A percentile compares a stretch with the other conserved stretches of the same genome.
phyloP scores from a whole-genome alignment of 2,329 filamentous ascomycete genomes.

The Aphanoascus verrucosus region DNA sequence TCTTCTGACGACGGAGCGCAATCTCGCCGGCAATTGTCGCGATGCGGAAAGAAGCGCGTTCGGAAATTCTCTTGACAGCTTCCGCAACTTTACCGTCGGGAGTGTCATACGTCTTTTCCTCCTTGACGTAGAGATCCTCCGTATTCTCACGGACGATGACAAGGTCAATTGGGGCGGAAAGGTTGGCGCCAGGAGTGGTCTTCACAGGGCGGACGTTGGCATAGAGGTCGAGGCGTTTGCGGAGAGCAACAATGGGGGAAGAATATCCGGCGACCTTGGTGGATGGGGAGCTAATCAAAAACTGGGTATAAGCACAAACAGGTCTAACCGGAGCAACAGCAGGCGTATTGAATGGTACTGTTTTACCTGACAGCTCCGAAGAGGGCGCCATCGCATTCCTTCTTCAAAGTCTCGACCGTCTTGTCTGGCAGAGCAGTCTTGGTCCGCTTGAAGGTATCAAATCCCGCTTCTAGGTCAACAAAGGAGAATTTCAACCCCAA shows the following conservation, averaged over 20 bases:
- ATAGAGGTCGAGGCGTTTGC: slow-evolving; percentile 89
- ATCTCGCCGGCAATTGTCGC: slow-evolving; percentile 91
- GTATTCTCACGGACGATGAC: slow-evolving; percentile 99
- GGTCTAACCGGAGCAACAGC: too few species aligned
- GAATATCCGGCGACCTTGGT: slow-evolving; percentile 90
- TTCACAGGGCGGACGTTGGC: slow-evolving; percentile 97
- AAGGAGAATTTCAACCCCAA: slow-evolving; percentile 89
- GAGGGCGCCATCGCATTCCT: slow-evolving; percentile 87
- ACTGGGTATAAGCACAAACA: neutral
- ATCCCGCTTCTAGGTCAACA: slow-evolving; percentile 83
- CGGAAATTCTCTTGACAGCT: slow-evolving; percentile 93
- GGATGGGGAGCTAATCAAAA: slow-evolving; percentile 57
- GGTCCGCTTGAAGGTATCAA: slow-evolving; percentile 82
- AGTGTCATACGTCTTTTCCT: slow-evolving; percentile 73
- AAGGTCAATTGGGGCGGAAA: slow-evolving; percentile 64
- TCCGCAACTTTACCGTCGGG: slow-evolving; percentile 74
- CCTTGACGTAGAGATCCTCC: slow-evolving; percentile 95
- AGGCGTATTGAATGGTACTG: too few species aligned
- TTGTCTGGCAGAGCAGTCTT: slow-evolving; percentile 79
- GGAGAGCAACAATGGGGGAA: slow-evolving; percentile 88
- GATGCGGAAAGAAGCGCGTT: slow-evolving; percentile 75
- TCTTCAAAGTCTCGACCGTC: slow-evolving; percentile 79
- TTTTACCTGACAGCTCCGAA: slow-evolving; percentile 77
- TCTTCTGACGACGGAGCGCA: slow-evolving; percentile 71
- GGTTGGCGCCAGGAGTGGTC: slow-evolving; percentile 48